Evolutionary conservation across 2,329 filamentous ascomycete species (phyloP), one percentile per base, ranked within the genome.

Genomic region (Trichoderma koningiopsis): DNA sequence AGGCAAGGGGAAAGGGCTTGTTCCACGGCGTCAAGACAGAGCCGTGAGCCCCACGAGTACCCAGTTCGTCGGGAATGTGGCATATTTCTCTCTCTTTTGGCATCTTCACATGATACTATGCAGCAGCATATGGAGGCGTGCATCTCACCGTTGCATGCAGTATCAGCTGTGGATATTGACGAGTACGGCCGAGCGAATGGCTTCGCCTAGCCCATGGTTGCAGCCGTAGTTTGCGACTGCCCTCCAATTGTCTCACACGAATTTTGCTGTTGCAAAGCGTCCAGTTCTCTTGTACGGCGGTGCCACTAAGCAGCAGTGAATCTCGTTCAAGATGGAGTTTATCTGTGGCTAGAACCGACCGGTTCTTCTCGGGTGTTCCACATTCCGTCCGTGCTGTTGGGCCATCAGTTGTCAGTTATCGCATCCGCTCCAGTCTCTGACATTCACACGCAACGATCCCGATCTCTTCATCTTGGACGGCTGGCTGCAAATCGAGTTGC

Each of bases 191-290:
- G 53, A 29, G 22, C 52, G 52, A 35, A 24, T 35, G 19, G 6
- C n/a, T 11, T 66, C 62, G 62, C 37, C 27, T 66, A 56, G 37
- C 35, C n/a, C 19, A 49, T 49, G 53, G 62, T 66, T 57, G 37
- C 37, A 66, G 62, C 62, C 62, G 53, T 35, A 43, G 33, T 43
- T 47, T 66, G 62, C n/a, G 27, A 58, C 19, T 27, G 29, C 29
- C 62, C 37, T 22, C 37, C 35, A 27, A 27, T 7, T 66, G 62
- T 66, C 62, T 66, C 62, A 35, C 52, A 29, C 33, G n/a, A 49
- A 47, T 58, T 40, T 35, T 57, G 52, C 14, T 27, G 53, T 0
- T 14, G 1, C 27, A 27, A 43, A 13, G 52, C 62, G 47, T 65
- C 31, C 37, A 33, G 49, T 47, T 57, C 31, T 24, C 22, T 3